Conservation (phyloP, 257 asterid genomes). For the Lantana camara region DNA sequence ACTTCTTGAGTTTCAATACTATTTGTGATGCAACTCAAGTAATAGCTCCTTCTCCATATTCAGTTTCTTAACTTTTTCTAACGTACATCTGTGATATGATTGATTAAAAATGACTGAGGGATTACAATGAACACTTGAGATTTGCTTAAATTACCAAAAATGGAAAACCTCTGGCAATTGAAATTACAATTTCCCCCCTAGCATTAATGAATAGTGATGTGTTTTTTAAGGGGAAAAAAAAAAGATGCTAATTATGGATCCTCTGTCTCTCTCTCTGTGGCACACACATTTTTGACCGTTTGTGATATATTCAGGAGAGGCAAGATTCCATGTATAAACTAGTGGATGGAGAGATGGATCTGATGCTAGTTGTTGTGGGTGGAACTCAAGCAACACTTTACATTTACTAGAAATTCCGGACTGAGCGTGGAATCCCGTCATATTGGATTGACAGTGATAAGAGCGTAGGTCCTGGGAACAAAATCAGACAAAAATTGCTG, state of each 20-base stretch:
- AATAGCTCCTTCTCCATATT: conserved; percentile 19
- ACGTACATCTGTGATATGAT: neutral
- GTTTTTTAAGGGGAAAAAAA: too few species aligned
- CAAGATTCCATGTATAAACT: conserved; percentile 89
- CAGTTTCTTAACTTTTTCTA: neutral
- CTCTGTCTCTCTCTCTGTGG: too few species aligned
- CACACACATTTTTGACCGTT: too few species aligned
- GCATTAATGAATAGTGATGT: too few species aligned
- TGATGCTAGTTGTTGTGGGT: conserved; percentile 77
- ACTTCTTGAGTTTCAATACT: conserved; percentile 79
- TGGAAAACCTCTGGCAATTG: too few species aligned
- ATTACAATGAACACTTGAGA: too few species aligned
- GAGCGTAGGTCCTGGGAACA: conserved; percentile 81
- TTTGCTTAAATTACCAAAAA: too few species aligned
- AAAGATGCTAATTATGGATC: too few species aligned
- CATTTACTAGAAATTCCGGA: conserved; percentile 81
- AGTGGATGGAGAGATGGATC: conserved; percentile 61
- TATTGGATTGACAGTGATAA: conserved; percentile 76
- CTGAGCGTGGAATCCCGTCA: conserved; percentile 79
- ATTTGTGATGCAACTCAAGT: conserved; percentile 88
- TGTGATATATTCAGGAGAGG: conserved; percentile 50
- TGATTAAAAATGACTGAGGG: too few species aligned
- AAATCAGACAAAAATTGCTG: conserved; percentile 58
- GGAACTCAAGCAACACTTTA: conserved; percentile 90
- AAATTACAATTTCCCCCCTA: too few species aligned